phyloP scores from a whole-genome alignment of 768 basidiomycete genomes.

The Candolleomyces efflorescens region DNA sequence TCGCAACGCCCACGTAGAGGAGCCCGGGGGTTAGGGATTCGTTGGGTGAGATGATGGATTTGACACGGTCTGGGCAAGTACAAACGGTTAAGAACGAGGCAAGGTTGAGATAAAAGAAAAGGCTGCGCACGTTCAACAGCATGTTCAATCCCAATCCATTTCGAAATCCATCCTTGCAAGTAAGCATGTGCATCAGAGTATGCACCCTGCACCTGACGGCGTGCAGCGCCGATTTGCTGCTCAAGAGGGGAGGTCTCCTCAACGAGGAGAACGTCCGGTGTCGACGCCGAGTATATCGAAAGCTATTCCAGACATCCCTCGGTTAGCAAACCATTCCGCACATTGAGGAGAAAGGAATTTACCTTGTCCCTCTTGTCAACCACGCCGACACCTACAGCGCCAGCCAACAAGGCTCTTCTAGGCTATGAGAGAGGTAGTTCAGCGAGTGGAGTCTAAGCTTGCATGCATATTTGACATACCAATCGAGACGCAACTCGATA shows the following conservation, averaged over 20 bases:
- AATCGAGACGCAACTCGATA: constrained; percentile 29
- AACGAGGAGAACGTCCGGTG: constrained; percentile 63
- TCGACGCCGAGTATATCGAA: constrained; percentile 72
- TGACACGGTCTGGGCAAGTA: constrained; percentile 60
- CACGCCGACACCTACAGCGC: constrained; percentile 26
- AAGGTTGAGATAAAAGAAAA: not conserved
- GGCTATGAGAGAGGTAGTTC: constrained; percentile 20
- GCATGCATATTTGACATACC: constrained; percentile 13
- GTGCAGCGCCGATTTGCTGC: constrained; percentile 65
- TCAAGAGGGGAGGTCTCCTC: constrained; percentile 77
- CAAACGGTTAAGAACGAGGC: not conserved
- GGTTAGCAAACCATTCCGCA: not conserved
- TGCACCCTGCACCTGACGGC: constrained; percentile 54
- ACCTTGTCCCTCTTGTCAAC: constrained; percentile 31
- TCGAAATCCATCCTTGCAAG: constrained; percentile 68
- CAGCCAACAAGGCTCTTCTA: constrained; percentile 29
- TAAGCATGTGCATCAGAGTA: constrained; percentile 56
- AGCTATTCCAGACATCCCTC: constrained; percentile 44
- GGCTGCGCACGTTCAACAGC: constrained; percentile 74
- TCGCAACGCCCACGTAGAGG: constrained; percentile 86
- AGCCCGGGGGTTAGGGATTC: constrained; percentile 87
- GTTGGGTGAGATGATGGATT: constrained; percentile 72
- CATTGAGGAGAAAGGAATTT: not conserved
- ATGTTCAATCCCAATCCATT: constrained; percentile 85
- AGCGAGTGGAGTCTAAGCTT: not conserved